A percentile compares a stretch with the other conserved stretches of the same genome.
Conservation (phyloP, 2,329 filamentous ascomycete species). For the Pseudogymnoascus sp. region DNA sequence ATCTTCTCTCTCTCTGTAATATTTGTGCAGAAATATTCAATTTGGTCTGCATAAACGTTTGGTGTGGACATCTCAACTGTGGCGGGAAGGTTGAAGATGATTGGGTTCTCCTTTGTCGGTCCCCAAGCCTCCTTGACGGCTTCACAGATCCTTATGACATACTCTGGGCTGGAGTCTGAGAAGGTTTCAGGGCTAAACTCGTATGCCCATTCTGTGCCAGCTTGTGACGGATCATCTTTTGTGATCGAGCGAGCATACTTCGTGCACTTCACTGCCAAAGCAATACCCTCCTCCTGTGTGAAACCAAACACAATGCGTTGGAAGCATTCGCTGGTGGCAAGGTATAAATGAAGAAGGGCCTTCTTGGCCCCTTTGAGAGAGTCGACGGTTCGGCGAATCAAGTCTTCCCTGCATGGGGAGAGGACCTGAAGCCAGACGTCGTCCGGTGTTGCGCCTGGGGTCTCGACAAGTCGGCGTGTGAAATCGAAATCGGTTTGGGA, state of each 20-base stretch:
- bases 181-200: slow-evolving; percentile 85
- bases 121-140: slow-evolving; percentile 93
- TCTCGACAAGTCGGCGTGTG: slow-evolving; percentile 76
- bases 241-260: slow-evolving; percentile 83
- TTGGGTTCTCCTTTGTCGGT: slow-evolving; percentile 66
- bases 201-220: slow-evolving; percentile 62
- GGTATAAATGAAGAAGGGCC: slow-evolving; percentile 89
- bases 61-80: slow-evolving; percentile 93
- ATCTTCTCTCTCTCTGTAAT: slow-evolving; percentile 81
- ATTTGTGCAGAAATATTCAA: slow-evolving; percentile 88
- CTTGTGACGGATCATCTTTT: slow-evolving; percentile 59
- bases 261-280: slow-evolving; percentile 75
- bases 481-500: slow-evolving; percentile 97
- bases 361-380: slow-evolving; percentile 85
- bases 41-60: slow-evolving; percentile 91
- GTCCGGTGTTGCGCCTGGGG: slow-evolving; percentile 72
- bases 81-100: slow-evolving; percentile 95
- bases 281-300: slow-evolving; percentile 71
- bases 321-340: slow-evolving; percentile 95
- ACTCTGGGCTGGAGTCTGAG: slow-evolving; percentile 82
- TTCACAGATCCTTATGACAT: slow-evolving; percentile 73
- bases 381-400: slow-evolving; percentile 84
- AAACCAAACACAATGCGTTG: slow-evolving; percentile 84
- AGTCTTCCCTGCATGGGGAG: slow-evolving; percentile 81
- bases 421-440: slow-evolving; percentile 91